Base-by-base conservation (phyloP, 306 rosid genomes). In the Rosa chinensis region DNA sequence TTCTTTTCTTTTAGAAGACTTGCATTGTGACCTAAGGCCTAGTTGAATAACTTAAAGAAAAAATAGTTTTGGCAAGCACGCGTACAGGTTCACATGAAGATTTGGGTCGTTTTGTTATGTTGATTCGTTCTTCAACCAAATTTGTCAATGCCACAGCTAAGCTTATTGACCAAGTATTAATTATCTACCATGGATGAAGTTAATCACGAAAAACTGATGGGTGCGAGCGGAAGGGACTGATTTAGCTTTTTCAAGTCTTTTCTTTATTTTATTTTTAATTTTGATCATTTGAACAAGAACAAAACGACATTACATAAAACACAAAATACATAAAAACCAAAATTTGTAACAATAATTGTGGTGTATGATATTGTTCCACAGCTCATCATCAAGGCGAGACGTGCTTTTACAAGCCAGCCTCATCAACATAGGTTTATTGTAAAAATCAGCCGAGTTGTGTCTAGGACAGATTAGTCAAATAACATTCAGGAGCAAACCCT, bases 401-500 rank as follows among this genome's bases (percentile, higher is more conserved):
- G 4, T 56, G 25, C 62, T 56, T 61, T 6, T 61, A 23, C 10
- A 9, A 61, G 16, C 5, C 16, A 10, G 5, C 11, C 12, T 8
- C 17, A 61, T 9, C 66, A 61, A 23, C 8, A 10, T 10, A 61
- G 6, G 1, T 10, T 21, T 23, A 23, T 59, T 8, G 1, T 21
- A 8, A 1, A 23, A 58, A 23, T 23, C 16, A 4, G 13, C 14
- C 20, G 52, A n/a, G 53, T 55, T 6, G 53, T 10, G 6, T 56
- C 17, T 74, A 74, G 14, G 45, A 23, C 25, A 45, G 17, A 76
- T 70, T 47, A 10, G 44, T 32, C 21, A 67, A 10, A 39, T 79
- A 70, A 59, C 88, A 87, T 50, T 88, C 89, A 2, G 52, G 66
- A 21, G 92, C 85, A 32, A 75, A 73, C 13, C 88, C 89, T n/a